Evolutionary conservation across 139 green algal species (phyloP).

Genomic region (Desmodesmus armatus): DNA sequence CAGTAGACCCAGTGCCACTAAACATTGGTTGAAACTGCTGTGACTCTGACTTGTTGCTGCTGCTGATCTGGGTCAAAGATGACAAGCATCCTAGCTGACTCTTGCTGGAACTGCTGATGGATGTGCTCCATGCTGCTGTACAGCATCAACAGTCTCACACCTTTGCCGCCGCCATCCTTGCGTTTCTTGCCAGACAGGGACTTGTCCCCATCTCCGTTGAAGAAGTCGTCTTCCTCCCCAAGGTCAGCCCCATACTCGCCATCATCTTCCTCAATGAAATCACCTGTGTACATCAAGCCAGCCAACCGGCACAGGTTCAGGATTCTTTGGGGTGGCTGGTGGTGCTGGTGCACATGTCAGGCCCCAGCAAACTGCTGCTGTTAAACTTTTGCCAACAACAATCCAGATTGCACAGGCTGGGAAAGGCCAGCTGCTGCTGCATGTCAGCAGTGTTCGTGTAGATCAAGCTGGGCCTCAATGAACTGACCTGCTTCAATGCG

Average conservation of each 20-base stretch:
- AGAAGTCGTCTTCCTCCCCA: conserved; percentile 92
- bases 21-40: too few relatives aligned
- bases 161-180: conserved; percentile 49
- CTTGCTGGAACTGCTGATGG: too few relatives aligned
- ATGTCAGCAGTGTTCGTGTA: too few relatives aligned
- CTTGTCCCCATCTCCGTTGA: conserved; percentile 53
- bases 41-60: background rate
- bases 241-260: conserved; percentile 77
- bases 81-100: too few relatives aligned
- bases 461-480: too few relatives aligned
- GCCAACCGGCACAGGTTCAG: background rate
- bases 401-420: background rate
- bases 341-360: background rate
- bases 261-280: conserved; percentile 86
- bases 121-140: too few relatives aligned
- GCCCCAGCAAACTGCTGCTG: background rate
- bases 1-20: too few relatives aligned
- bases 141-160: too few relatives aligned
- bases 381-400: background rate
- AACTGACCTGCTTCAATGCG: conserved; percentile 78
- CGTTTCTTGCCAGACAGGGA: conserved; percentile 54
- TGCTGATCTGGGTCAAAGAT: too few relatives aligned
- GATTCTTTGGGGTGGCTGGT: background rate
- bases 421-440: background rate
- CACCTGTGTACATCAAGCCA: conserved; percentile 57